Base-by-base conservation (phyloP, 495 filamentous ascomycete genomes). In the Xylaria castorea region DNA sequence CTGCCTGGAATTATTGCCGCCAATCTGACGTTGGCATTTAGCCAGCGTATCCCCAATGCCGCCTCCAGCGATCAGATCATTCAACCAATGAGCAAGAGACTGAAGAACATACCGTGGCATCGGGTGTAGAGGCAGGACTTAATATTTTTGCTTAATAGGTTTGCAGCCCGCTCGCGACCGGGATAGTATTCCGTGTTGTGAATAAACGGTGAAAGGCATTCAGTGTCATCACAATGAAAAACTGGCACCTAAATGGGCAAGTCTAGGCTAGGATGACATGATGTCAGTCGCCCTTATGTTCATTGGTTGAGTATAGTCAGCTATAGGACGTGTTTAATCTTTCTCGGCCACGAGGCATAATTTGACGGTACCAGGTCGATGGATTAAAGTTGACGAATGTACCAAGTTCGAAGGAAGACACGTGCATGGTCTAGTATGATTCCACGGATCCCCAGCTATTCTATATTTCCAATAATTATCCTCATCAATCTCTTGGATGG, bases 11-110 rank as follows among this genome's bases (percentile, higher is more conserved):
- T 20, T 66, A 71, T 71, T 71, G 61, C 70, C 60, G 60, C 68
- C 70, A 53, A 66, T 53, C 70, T 72, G 46, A 30, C 46, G 46
- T 18, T 62, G 40, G 60, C 20, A 65, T 66, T 72, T 66, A 66
- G 61, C 70, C 70, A 72, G 70, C 50, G 58, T 51, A 64, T 55
- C 58, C 55, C 55, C 55, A 42, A 48, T 22, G 40, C 30, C 38
- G 46, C 44, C 68, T 32, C n/a, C 46, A 7, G 25, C 3, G 20
- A 30, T 22, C 62, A 40, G 32, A 11, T n/a, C 12, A 48, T 66
- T 58, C 36, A 40, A 63, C 68, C 14, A 71, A 63, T 71, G 7
- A 32, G 30, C 18, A 8, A 48, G 20, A 22, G 44, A 27, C 48
- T 16, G 27, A 2, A 70, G 7, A 27, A 8, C 27, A 46, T 46